phyloP scores from a whole-genome alignment of 306 rosid genomes.

The barrel medic (Medicago truncatula) region MtrunA17r5.0-ANR NC_053049.1:32489001-32489500 shows the following conservation, averaged over 20 bases:
- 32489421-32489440: constrained; percentile 69
- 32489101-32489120: no score
- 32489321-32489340: constrained; percentile 4
- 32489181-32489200: constrained; percentile 81
- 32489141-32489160: constrained; percentile 65
- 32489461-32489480: constrained; percentile 77
- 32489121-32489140: constrained; percentile 4
- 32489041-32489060: background rate
- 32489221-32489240: constrained; percentile 92
- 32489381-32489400: constrained; percentile 39
- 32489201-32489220: constrained; percentile 78
- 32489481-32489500: background rate
- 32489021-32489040: constrained; percentile 6
- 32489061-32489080: background rate
- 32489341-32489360: constrained; percentile 12
- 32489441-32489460: constrained; percentile 72
- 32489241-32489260: constrained; percentile 72
- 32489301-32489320: background rate
- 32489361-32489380: background rate
- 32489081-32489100: no score
- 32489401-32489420: constrained; percentile 76
- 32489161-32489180: constrained; percentile 64
- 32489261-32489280: constrained; percentile 83
- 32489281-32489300: constrained; percentile 20
- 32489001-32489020: background rate